phyloP scores from a whole-genome alignment of 2,329 filamentous ascomycete genomes.

The Ophiocordyceps unilateralis region DNA sequence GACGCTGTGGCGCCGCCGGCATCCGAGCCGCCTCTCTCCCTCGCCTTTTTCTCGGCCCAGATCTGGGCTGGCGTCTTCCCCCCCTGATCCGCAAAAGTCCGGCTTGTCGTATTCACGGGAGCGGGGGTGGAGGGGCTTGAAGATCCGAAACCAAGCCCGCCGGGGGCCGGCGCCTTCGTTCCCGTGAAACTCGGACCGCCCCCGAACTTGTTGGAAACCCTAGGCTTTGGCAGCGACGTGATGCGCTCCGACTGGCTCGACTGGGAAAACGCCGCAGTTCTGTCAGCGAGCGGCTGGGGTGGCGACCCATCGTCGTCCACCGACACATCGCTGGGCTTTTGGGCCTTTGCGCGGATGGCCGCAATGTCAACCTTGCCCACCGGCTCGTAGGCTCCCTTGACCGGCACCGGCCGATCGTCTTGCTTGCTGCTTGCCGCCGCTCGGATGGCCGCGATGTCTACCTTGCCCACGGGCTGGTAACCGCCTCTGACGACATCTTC shows the following conservation, averaged over 20 bases:
- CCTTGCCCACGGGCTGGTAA: constrained; percentile 90
- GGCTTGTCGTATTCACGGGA: constrained; percentile 64
- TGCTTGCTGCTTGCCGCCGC: constrained; percentile 49
- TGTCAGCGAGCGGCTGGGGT: constrained; percentile 53
- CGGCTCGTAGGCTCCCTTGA: constrained; percentile 90
- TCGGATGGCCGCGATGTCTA: constrained; percentile 88
- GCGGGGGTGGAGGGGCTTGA: constrained; percentile 33
- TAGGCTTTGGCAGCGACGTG: constrained; percentile 81
- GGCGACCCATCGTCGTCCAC: constrained; percentile 13
- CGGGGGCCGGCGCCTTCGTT: constrained; percentile 75
- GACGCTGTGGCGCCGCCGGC: constrained; percentile 25
- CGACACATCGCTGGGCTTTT: constrained; percentile 37
- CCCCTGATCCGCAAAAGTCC: constrained; percentile 84
- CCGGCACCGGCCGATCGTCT: constrained; percentile 66
- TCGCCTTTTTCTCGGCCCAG: constrained; percentile 95
- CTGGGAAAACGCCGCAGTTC: constrained; percentile 54
- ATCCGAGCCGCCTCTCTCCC: constrained; percentile 40
- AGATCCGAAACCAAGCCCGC: constrained; percentile 45
- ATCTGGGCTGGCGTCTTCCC: constrained; percentile 94
- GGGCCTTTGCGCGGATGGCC: constrained; percentile 71
- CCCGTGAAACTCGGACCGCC: constrained; percentile 57
- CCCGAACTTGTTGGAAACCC: constrained; percentile 80
- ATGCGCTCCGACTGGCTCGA: constrained; percentile 53
- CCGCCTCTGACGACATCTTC: constrained; percentile 62
- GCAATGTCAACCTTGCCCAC: constrained; percentile 95